These are phyloP conservation scores for Aspergillus saccharolyticus DNA, from an alignment of 495 filamentous ascomycete species.

Conservation along the genomic window DNA sequence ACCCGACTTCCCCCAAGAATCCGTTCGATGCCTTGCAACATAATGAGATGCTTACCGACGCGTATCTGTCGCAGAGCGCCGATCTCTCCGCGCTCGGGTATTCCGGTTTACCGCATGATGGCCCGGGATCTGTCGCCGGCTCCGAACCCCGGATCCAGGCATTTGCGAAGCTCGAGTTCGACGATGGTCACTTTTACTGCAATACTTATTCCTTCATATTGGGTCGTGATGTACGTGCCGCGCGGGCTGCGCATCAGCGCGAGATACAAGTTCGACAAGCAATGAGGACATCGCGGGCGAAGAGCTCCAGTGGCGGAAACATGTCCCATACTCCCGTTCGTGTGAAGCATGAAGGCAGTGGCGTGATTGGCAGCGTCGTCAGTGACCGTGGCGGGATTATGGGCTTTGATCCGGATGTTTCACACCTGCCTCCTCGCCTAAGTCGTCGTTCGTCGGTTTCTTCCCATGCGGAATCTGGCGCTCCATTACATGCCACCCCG, in stretches of 20 bases:
- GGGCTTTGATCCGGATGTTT: slow-evolving; percentile 49
- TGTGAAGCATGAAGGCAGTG: slow-evolving; percentile 44
- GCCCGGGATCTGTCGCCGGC: slow-evolving; percentile 33
- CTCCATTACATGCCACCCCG: slow-evolving; percentile 39
- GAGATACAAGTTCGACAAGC: slow-evolving; percentile 42
- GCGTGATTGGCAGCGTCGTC: slow-evolving; percentile 47
- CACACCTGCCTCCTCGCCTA: slow-evolving; percentile 35
- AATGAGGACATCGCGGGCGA: slow-evolving; percentile 37
- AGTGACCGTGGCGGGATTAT: slow-evolving; percentile 58
- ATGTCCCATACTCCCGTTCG: slow-evolving; percentile 43
- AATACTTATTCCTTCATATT: slow-evolving; percentile 62
- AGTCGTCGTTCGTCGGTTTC: slow-evolving; percentile 49
- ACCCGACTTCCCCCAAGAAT: slow-evolving; percentile 29
- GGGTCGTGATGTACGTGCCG: slow-evolving; percentile 58
- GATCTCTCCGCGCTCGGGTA: slow-evolving; percentile 41
- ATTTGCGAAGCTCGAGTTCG: slow-evolving; percentile 66
- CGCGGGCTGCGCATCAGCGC: slow-evolving; percentile 46
- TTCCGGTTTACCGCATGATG: slow-evolving; percentile 25
- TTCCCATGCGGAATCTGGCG: slow-evolving; percentile 34
- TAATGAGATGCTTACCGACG: slow-evolving; percentile 39
- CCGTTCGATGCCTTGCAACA: slow-evolving; percentile 39
- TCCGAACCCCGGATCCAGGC: slow-evolving; percentile 52
- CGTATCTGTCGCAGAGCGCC: slow-evolving; percentile 37
- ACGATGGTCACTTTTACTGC: slow-evolving; percentile 69
- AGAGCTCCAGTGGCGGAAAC: slow-evolving; percentile 45